phyloP scores from a whole-genome alignment of 257 asterid species.

The Solanum sitiens region DNA sequence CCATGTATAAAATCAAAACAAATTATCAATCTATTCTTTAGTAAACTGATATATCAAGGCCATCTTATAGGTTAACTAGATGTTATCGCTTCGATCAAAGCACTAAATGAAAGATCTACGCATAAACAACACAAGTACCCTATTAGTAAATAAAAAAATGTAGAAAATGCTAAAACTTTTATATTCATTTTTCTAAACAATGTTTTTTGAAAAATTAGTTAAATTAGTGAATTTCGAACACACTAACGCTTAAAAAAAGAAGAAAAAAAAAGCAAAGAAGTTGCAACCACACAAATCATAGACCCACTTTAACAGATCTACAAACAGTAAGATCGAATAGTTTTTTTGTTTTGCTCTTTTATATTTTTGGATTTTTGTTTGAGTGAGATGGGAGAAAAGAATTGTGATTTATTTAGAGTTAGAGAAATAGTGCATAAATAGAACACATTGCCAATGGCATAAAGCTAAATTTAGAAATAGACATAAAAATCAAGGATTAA shows the following conservation, averaged over 20 bases:
- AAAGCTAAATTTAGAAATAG: neutral
- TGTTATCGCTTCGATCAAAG: neutral
- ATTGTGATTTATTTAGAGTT: neutral
- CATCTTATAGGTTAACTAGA: neutral
- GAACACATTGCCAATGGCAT: neutral
- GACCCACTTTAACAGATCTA: neutral
- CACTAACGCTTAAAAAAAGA: neutral
- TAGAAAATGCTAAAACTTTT: neutral
- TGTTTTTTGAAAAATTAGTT: neutral
- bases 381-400: neutral
- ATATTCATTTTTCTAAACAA: neutral
- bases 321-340: neutral
- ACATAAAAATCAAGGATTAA: neutral
- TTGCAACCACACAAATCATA: neutral
- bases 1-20: fast-evolving
- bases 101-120: neutral
- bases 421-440: neutral
- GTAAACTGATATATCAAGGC: neutral
- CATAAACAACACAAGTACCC: neutral
- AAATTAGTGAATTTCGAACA: neutral
- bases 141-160: neutral
- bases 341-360: neutral
- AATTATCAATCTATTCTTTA: too few relatives aligned
- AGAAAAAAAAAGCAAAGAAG: neutral
- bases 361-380: neutral